A percentile compares a stretch with the other conserved stretches of the same genome.
These are phyloP conservation scores for Candida xyloterini DNA, from an alignment of 805 yeast genomes.

Conservation along the genomic window DNA sequence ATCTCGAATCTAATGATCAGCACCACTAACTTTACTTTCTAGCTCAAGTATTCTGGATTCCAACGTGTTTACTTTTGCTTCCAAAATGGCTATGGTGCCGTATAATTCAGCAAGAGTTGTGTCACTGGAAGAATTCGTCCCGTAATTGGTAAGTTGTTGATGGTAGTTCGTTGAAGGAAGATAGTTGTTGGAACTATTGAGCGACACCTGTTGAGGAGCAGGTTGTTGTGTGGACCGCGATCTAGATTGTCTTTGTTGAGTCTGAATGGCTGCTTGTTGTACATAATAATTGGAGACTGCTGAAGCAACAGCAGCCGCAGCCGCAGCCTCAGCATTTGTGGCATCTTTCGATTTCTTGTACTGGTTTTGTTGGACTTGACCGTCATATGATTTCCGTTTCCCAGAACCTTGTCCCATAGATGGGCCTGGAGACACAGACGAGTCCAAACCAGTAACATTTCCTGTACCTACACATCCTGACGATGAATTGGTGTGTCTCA, in stretches of 20 bases:
- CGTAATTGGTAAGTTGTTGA: conserved; percentile 12
- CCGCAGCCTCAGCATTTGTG: conserved; percentile 17
- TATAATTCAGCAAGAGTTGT: conserved; percentile 15
- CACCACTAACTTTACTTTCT: conserved; percentile 14
- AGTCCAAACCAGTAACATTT: conserved; percentile 10
- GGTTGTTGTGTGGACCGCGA: conserved; percentile 19
- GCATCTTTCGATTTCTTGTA: conserved; percentile 17
- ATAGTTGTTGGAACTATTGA: conserved; percentile 11
- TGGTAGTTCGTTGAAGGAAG: conserved; percentile 11
- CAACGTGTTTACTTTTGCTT: conserved; percentile 20
- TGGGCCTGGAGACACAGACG: conserved; percentile 16
- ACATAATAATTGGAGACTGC: conserved; percentile 20
- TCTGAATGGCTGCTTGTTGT: conserved; percentile 18
- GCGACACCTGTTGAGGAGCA: conserved; percentile 11
- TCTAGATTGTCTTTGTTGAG: conserved; percentile 20
- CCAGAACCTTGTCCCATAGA: conserved; percentile 9
- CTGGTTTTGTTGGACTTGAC: conserved; percentile 3
- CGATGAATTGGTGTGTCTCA: conserved; percentile 55
- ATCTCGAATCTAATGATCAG: conserved; percentile 5
- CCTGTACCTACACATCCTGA: conserved; percentile 26
- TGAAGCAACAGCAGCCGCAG: conserved; percentile 23
- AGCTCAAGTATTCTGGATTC: conserved; percentile 20
- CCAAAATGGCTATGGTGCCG: conserved; percentile 20
- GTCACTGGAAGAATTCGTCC: conserved; percentile 8
- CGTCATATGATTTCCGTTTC: conserved; percentile 16